A percentile compares a stretch with the other conserved stretches of the same genome.
These are phyloP conservation scores for Zoysia pacifica DNA, from an alignment of 176 grass and related monocot species.

Conservation along the genomic window DNA sequence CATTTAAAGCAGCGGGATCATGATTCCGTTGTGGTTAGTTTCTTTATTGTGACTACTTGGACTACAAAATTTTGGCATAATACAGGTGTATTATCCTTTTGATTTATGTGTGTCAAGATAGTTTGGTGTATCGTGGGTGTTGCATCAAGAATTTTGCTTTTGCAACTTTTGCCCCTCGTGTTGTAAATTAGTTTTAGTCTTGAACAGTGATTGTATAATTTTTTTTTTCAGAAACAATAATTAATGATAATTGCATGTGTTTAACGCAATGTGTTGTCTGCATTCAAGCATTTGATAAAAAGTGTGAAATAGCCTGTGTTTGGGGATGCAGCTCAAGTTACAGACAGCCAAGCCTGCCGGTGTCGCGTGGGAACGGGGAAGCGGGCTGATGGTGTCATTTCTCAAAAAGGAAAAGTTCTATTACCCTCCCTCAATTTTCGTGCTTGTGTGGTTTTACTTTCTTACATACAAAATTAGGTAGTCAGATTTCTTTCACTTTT, in stretches of 20 bases:
- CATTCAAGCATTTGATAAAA: not conserved
- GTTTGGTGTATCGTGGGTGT: constrained; percentile 26
- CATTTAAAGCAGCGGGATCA: constrained; percentile 38
- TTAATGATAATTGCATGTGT: constrained; percentile 25
- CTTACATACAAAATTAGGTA: too few relatives aligned
- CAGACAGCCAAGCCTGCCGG: too few relatives aligned
- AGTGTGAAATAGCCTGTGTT: too few relatives aligned
- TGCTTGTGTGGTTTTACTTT: too few relatives aligned
- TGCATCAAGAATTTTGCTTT: not conserved
- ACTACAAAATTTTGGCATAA: constrained; percentile 57
- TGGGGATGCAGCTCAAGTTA: too few relatives aligned
- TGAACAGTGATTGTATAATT: constrained; percentile 33
- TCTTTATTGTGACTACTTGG: constrained; percentile 21
- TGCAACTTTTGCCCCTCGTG: constrained; percentile 10
- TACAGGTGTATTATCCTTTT: constrained; percentile 47
- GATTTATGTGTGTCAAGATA: constrained; percentile 29
- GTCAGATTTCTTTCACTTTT: too few relatives aligned
- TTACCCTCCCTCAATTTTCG: too few relatives aligned
- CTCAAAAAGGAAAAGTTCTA: too few relatives aligned
- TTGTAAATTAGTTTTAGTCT: constrained; percentile 51
- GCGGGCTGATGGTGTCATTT: too few relatives aligned
- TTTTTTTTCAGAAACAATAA: constrained; percentile 28
- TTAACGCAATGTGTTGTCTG: not conserved
- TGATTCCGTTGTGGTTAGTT: constrained; percentile 47
- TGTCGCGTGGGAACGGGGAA: too few relatives aligned